Conservation (phyloP, 2,329 filamentous ascomycete species). For the Teratosphaeria nubilosa region DNA sequence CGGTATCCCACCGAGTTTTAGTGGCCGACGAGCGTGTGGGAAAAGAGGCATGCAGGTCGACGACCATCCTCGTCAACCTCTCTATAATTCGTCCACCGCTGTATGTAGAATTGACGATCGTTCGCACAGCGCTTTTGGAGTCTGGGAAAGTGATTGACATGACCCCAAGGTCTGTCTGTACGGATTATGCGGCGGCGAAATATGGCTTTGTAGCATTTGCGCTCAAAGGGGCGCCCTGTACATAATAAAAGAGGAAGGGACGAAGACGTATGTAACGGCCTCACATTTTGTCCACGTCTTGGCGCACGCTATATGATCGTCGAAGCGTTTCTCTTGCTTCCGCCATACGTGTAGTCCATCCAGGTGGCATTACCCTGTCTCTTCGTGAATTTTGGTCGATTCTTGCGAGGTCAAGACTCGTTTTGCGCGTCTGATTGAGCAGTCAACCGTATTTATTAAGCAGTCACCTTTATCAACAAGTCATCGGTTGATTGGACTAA, state of each 20-base stretch:
- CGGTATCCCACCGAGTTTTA: conserved; percentile 22
- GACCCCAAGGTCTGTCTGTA: background rate
- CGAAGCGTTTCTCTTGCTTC: background rate
- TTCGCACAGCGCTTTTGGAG: background rate
- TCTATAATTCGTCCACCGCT: no score
- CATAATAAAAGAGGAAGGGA: background rate
- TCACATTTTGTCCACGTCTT: background rate
- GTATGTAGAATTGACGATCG: background rate
- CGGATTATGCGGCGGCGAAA: background rate
- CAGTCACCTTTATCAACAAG: no score
- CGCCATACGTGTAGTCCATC: no score
- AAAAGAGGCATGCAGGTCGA: background rate
- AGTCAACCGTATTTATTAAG: no score
- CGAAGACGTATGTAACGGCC: background rate
- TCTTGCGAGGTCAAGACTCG: no score
- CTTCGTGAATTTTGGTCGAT: no score
- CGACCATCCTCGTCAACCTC: background rate
- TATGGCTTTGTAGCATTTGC: background rate
- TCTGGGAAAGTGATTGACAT: background rate
- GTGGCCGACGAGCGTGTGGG: background rate
- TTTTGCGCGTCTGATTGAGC: no score
- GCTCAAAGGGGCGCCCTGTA: background rate
- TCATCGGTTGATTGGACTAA: no score
- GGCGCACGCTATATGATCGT: background rate
- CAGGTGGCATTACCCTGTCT: no score